phyloP scores from a whole-genome alignment of 2,329 filamentous ascomycete genomes.

The Penicillium janthinellum region DNA sequence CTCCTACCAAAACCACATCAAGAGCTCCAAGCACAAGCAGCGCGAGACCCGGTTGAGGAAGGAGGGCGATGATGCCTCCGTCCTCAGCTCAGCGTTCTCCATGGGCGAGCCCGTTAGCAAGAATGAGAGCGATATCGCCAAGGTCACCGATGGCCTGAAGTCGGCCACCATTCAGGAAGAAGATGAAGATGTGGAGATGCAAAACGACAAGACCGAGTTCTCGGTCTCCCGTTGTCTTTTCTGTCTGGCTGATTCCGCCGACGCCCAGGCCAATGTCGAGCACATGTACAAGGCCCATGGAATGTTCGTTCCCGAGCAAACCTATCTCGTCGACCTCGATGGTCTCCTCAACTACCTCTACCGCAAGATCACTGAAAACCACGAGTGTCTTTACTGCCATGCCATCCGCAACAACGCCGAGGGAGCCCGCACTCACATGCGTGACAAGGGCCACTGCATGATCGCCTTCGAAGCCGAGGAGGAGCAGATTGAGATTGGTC shows the following conservation, averaged over 20 bases:
- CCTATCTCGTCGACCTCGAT: slow-evolving; percentile 79
- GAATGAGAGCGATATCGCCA: slow-evolving; percentile 71
- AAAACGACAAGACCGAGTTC: slow-evolving; percentile 45
- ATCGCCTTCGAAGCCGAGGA: slow-evolving; percentile 87
- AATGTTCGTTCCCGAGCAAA: slow-evolving; percentile 91
- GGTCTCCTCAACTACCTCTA: slow-evolving; percentile 78
- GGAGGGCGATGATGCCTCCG: slow-evolving; percentile 66
- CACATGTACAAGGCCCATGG: slow-evolving; percentile 95
- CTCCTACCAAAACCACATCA: slow-evolving; percentile 88
- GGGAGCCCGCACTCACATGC: slow-evolving; percentile 94
- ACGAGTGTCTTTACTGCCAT: slow-evolving; percentile 86
- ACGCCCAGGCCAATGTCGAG: slow-evolving; percentile 70
- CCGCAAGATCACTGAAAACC: slow-evolving; percentile 74
- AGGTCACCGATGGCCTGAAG: slow-evolving; percentile 76
- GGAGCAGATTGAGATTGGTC: slow-evolving; percentile 90
- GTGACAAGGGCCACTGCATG: slow-evolving; percentile 94
- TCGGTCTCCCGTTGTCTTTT: slow-evolving; percentile 72
- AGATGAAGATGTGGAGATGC: slow-evolving; percentile 50
- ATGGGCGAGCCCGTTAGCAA: slow-evolving; percentile 73
- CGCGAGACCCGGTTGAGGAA: slow-evolving; percentile 58
- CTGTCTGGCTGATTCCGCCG: slow-evolving; percentile 84
- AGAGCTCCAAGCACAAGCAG: slow-evolving; percentile 84
- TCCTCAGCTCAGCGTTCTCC: slow-evolving; percentile 89
- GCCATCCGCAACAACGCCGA: slow-evolving; percentile 76
- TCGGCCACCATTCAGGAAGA: slow-evolving; percentile 60